phyloP scores from a whole-genome alignment of 2,329 filamentous ascomycete genomes.

The Domatiomyces catenatus region DNA sequence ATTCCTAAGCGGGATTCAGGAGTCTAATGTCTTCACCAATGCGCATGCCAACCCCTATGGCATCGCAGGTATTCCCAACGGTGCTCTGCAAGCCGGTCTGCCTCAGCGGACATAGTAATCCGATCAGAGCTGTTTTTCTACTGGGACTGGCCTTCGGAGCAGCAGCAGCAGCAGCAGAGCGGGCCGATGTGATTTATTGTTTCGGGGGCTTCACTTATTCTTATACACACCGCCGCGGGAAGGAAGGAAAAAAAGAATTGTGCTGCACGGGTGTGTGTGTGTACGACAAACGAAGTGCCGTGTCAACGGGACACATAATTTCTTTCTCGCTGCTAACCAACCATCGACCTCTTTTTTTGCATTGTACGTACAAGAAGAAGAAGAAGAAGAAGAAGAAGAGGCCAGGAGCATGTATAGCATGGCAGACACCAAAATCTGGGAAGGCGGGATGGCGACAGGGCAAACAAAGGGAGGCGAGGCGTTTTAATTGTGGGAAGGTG shows the following conservation, averaged over 20 bases:
- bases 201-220: not conserved
- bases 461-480: too few relatives aligned
- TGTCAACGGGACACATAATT: not conserved
- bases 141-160: not conserved
- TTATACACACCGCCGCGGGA: too few relatives aligned
- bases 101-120: slow-evolving; percentile 1
- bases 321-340: not conserved
- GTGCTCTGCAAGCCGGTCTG: slow-evolving; percentile 16
- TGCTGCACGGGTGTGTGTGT: too few relatives aligned
- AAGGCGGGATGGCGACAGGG: too few relatives aligned
- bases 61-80: slow-evolving; percentile 26
- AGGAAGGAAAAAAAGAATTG: not conserved
- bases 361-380: not conserved
- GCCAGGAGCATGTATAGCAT: not conserved
- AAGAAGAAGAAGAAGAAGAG: too few relatives aligned
- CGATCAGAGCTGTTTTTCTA: not conserved
- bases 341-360: not conserved
- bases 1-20: slow-evolving; percentile 31
- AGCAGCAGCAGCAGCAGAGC: not conserved
- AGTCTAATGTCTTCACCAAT: slow-evolving; percentile 19
- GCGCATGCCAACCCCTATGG: slow-evolving; percentile 28
- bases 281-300: not conserved
- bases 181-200: not conserved
- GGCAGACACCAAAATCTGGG: not conserved
- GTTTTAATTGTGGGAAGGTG: not conserved